A percentile compares a stretch with the other conserved stretches of the same genome.
Evolutionary conservation across 306 rosid species (phyloP).

Genomic region (Dryas alaskensis): DNA sequence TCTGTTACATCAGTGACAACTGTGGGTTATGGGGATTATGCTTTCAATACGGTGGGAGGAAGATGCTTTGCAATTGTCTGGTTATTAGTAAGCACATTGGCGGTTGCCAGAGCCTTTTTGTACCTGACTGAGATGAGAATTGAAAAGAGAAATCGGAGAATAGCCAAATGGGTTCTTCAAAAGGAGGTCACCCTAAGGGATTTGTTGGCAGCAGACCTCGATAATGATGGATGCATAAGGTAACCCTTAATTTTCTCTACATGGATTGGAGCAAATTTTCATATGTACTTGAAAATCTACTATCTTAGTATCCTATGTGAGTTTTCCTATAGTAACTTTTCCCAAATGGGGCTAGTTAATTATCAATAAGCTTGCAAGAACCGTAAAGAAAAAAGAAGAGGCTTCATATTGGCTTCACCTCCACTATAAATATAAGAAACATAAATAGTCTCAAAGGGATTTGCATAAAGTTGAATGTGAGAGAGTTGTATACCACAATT

Average conservation of each 20-base stretch:
- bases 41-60: slow-evolving; percentile 47
- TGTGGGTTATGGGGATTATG: slow-evolving; percentile 68
- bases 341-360: no score
- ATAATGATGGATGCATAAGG: slow-evolving; percentile 79
- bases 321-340: neutral
- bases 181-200: slow-evolving; percentile 62
- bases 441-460: no score
- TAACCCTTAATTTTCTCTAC: slow-evolving; percentile 20
- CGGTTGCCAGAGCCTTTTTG: slow-evolving; percentile 63
- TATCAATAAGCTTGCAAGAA: no score
- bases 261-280: neutral
- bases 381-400: no score
- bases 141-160: slow-evolving; percentile 57
- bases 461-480: no score
- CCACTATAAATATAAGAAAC: no score
- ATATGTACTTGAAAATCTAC: neutral
- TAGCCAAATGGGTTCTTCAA: slow-evolving; percentile 59
- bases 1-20: slow-evolving; percentile 73
- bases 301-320: neutral
- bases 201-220: slow-evolving; percentile 64
- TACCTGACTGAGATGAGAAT: slow-evolving; percentile 61
- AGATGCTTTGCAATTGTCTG: slow-evolving; percentile 66
- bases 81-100: slow-evolving; percentile 66
- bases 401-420: no score
- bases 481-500: no score